Conservation (phyloP, 768 basidiomycete genomes). For the Vararia minispora region DNA sequence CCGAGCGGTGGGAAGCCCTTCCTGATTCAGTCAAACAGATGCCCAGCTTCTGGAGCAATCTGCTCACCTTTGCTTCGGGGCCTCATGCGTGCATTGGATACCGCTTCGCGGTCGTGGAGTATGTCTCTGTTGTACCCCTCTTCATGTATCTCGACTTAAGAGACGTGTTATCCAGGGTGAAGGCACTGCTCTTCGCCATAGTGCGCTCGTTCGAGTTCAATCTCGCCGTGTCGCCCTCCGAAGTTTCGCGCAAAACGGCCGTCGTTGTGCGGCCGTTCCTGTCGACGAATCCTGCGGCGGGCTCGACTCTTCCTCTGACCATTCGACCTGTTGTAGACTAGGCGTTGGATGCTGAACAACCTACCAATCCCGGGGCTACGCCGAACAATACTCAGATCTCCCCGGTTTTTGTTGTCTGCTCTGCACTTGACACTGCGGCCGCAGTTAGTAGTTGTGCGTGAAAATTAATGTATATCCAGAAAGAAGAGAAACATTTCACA, state of each 20-base stretch:
- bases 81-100: constrained; percentile 20
- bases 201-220: constrained; percentile 12
- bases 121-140: constrained; percentile 2
- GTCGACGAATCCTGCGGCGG: neutral
- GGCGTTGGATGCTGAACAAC: too few relatives aligned
- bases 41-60: constrained; percentile 10
- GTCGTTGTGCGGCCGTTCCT: constrained; percentile 6
- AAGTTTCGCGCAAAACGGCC: neutral
- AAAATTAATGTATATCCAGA: too few relatives aligned
- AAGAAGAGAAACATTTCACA: too few relatives aligned
- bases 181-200: constrained; percentile 11
- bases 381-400: too few relatives aligned
- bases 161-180: constrained; percentile 10
- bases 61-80: constrained; percentile 21
- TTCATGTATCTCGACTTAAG: neutral
- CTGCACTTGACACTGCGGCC: too few relatives aligned
- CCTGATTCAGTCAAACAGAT: constrained; percentile 7
- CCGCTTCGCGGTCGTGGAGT: constrained; percentile 18
- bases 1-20: constrained; percentile 12
- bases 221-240: neutral
- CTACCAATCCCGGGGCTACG: too few relatives aligned
- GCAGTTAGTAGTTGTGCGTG: too few relatives aligned
- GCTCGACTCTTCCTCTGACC: constrained; percentile 5
- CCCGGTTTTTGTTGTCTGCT: too few relatives aligned
- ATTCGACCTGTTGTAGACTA: constrained; percentile 7